A percentile compares a stretch with the other conserved stretches of the same genome.
Conservation (phyloP, 805 yeast species). For the Zygoascus biomembranicola region DNA sequence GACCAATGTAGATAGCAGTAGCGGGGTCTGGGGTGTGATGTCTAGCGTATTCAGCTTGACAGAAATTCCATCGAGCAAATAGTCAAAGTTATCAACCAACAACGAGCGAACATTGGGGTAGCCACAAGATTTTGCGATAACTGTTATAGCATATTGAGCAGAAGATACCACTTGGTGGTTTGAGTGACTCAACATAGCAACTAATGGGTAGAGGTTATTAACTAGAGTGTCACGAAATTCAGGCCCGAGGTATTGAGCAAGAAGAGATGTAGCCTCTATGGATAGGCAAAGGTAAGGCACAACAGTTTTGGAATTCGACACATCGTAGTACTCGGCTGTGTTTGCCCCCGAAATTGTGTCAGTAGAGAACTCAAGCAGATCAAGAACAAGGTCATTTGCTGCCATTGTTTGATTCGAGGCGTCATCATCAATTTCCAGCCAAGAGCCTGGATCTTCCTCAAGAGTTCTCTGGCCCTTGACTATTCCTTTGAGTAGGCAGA, state of each 20-base stretch:
- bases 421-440: not conserved
- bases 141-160: constrained; percentile 45
- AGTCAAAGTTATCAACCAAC: constrained; percentile 65
- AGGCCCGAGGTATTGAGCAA: constrained; percentile 20
- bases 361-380: not conserved
- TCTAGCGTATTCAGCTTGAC: constrained; percentile 58
- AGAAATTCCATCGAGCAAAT: constrained; percentile 72
- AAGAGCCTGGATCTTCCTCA: not conserved
- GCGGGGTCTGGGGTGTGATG: constrained; percentile 65
- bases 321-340: constrained; percentile 4
- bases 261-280: constrained; percentile 16
- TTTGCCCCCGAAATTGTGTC: constrained; percentile 1
- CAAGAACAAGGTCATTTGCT: not conserved
- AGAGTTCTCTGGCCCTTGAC: not conserved
- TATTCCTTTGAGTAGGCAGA: not conserved
- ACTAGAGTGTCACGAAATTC: constrained; percentile 51
- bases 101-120: constrained; percentile 43
- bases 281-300: constrained; percentile 9
- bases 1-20: constrained; percentile 60
- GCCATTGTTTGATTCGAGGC: not conserved
- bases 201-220: constrained; percentile 62
- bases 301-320: constrained; percentile 6
- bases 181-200: constrained; percentile 61
- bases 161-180: constrained; percentile 37
- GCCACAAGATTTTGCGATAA: constrained; percentile 46